These are phyloP conservation scores for Ophiostoma sp. DNA, from an alignment of 2,329 filamentous ascomycete species.

Conservation along the genomic window DNA sequence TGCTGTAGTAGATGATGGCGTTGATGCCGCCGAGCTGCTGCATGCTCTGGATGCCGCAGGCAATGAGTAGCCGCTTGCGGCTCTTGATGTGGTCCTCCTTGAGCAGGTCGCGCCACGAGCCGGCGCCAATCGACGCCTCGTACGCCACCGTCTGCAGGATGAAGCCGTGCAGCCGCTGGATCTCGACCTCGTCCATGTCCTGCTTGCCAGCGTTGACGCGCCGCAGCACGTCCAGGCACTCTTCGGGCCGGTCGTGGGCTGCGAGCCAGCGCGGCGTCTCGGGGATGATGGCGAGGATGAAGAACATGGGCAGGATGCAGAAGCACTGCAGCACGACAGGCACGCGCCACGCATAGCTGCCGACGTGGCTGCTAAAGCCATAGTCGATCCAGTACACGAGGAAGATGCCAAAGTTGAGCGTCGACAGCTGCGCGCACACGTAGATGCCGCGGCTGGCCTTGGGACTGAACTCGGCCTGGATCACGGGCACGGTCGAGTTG, in stretches of 20 bases:
- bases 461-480: constrained; percentile 35
- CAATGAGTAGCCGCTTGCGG: constrained; percentile 19
- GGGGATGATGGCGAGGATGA: constrained; percentile 36
- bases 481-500: constrained; percentile 32
- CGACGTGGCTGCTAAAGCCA: constrained; percentile 33
- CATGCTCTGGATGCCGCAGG: constrained; percentile 43
- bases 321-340: constrained; percentile 43
- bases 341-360: constrained; percentile 37
- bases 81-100: constrained; percentile 38
- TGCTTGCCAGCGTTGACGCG: constrained; percentile 28
- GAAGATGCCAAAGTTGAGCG: constrained; percentile 34
- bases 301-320: constrained; percentile 36
- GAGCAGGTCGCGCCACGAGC: constrained; percentile 46
- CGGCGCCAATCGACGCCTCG: constrained; percentile 38
- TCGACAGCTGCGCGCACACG: constrained; percentile 28
- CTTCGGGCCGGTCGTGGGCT: constrained; percentile 34
- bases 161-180: constrained; percentile 28
- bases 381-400: constrained; percentile 38
- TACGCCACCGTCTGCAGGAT: constrained; percentile 29
- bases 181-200: constrained; percentile 30
- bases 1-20: constrained; percentile 36
- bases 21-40: constrained; percentile 36
- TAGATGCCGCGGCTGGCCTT: constrained; percentile 21
- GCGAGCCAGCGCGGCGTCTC: constrained; percentile 45
- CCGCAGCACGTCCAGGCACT: constrained; percentile 33